These are phyloP conservation scores for Aspergillus kassunensis DNA, from an alignment of 495 filamentous ascomycete genomes.

Conservation along the genomic window DNA sequence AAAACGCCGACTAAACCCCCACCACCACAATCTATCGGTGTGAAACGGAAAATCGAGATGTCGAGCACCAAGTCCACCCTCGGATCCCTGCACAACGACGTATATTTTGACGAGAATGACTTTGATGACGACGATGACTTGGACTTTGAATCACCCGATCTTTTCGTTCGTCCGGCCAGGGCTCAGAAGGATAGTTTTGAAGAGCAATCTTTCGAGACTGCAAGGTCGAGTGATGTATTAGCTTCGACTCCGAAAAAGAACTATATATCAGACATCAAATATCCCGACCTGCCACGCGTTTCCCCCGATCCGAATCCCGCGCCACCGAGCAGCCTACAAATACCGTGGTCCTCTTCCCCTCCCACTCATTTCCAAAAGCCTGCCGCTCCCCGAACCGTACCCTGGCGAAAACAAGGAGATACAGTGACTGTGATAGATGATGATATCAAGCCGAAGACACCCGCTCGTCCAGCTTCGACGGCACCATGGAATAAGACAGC, in stretches of 20 bases:
- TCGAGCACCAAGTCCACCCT: slow-evolving; percentile 28
- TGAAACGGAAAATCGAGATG: slow-evolving; percentile 46
- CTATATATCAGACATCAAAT: slow-evolving; percentile 29
- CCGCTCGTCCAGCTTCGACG: slow-evolving; percentile 31
- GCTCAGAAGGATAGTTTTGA: slow-evolving; percentile 11
- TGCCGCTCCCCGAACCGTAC: slow-evolving; percentile 50
- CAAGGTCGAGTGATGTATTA: slow-evolving; percentile 15
- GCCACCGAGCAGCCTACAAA: slow-evolving; percentile 49
- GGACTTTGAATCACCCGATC: slow-evolving; percentile 40
- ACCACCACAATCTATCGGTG: slow-evolving; percentile 27
- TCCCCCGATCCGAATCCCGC: slow-evolving; percentile 31
- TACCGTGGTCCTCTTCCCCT: slow-evolving; percentile 65
- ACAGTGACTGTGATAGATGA: slow-evolving; percentile 19
- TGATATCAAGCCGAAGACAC: slow-evolving; percentile 28
- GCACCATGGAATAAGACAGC: slow-evolving; percentile 78
- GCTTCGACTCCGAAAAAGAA: slow-evolving; percentile 6
- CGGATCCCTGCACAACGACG: slow-evolving; percentile 41
- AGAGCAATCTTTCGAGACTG: slow-evolving; percentile 22
- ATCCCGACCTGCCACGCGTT: slow-evolving; percentile 37
- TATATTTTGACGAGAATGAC: slow-evolving; percentile 54
- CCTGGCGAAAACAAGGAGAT: slow-evolving; percentile 44
- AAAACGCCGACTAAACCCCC: slow-evolving; percentile 18
- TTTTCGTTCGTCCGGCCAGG: slow-evolving; percentile 22
- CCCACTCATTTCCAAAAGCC: slow-evolving; percentile 44
- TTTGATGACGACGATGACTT: slow-evolving; percentile 52